A percentile compares a stretch with the other conserved stretches of the same genome.
Evolutionary conservation across 768 basidiomycete genomes (phyloP).

Genomic region (Amanita rubescens): DNA sequence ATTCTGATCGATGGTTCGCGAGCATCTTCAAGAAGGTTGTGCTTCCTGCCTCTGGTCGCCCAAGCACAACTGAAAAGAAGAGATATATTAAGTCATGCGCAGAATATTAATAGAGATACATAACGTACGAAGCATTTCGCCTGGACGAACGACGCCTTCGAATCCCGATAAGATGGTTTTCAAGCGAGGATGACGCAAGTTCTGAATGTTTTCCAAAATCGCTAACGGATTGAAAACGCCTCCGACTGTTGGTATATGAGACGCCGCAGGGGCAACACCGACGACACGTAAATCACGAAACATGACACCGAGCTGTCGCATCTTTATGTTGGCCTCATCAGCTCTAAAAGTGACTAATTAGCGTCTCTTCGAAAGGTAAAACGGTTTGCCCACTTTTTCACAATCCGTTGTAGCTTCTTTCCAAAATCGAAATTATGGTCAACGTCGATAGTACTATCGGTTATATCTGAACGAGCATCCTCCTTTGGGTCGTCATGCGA

Average conservation of each 20-base stretch:
- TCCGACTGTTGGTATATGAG: slow-evolving; percentile 51
- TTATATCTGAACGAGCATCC: slow-evolving; percentile 13
- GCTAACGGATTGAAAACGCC: slow-evolving; percentile 50
- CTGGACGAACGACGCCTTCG: slow-evolving; percentile 56
- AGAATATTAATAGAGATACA: not conserved
- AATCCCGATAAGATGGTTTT: slow-evolving; percentile 59
- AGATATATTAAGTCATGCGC: not conserved
- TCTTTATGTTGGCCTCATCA: slow-evolving; percentile 39
- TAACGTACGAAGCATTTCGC: slow-evolving; percentile 69
- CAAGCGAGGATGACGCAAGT: slow-evolving; percentile 50
- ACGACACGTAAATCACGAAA: slow-evolving; percentile 54
- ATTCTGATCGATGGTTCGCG: slow-evolving; percentile 68
- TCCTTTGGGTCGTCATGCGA: not conserved
- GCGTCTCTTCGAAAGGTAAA: not conserved
- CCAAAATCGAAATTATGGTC: slow-evolving; percentile 31
- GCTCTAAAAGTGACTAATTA: slow-evolving; percentile 23
- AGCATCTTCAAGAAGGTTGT: slow-evolving; percentile 77
- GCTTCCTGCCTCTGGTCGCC: slow-evolving; percentile 81
- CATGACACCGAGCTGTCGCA: slow-evolving; percentile 51
- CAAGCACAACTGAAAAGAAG: slow-evolving; percentile 63
- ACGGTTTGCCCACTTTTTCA: slow-evolving; percentile 22
- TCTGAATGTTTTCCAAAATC: slow-evolving; percentile 35
- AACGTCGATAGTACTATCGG: slow-evolving; percentile 17
- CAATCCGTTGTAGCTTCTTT: slow-evolving; percentile 21
- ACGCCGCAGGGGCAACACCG: slow-evolving; percentile 49